Evolutionary conservation across 306 rosid species (phyloP), one percentile per base, ranked within the genome.

Genomic region (Arachis stenosperma): DNA sequence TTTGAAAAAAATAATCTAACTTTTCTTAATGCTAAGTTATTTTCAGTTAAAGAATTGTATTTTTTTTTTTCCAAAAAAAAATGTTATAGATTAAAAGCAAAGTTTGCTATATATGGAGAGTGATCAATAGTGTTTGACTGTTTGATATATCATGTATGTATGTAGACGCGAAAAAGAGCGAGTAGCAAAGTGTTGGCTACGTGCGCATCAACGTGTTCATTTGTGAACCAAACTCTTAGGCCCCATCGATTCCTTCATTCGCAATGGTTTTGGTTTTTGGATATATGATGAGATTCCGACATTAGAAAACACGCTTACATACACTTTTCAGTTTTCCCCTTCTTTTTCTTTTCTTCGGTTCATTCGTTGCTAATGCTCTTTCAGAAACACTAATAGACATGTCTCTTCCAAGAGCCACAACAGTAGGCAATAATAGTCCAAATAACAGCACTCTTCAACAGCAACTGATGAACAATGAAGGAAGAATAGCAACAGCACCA

Each of bases 141-240:
- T 33, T 33, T 33, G 37, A 33, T 33, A 33, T 33, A 33, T 33
- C 37, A 33, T 33, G 2, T 33, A 6, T 14, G 67, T 61, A 61
- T 29, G 27, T 67, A 11, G 54, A 48, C 6, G 6, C 15, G 57
- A 8, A 3, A 52, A 11, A 50, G 69, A 33, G 60, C 39, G 40
- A 6, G n/a, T 13, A 40, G 13, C 8, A 61, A 81, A 74, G 84
- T 74, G 76, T 73, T 78, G 90, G 92, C 61, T 77, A 7, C 30
- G 13, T 76, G 12, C 53, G 65, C 70, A 65, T 77, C 90, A 71
- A 88, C 92, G 92, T 88, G 92, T 83, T 85, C 88, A 70, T 77
- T 83, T 79, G 29, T 75, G 48, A 74, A 61, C 92, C 92, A 88
- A 88, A 67, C 70, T 53, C 69, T 78, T 42, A 15, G 62, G 71